Evolutionary conservation across 345 rosid species (phyloP).

Genomic region (Corchorus capsularis): DNA sequence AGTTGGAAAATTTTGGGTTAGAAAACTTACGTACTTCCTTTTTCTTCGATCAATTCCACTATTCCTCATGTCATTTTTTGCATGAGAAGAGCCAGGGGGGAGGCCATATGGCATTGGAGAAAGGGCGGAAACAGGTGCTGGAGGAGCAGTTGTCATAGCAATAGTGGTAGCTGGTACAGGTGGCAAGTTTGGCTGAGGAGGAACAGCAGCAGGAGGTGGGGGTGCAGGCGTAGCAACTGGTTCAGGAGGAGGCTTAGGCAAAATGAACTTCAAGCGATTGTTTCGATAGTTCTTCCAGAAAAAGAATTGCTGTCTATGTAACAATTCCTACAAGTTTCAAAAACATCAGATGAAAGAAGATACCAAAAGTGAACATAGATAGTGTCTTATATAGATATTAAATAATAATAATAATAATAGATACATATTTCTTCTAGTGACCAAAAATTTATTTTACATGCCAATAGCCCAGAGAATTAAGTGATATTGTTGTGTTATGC

Average conservation of each 20-base stretch:
- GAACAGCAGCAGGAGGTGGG: conserved; percentile 31
- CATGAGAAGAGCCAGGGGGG: conserved; percentile 51
- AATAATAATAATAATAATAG: background rate
- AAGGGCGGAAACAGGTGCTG: conserved; percentile 59
- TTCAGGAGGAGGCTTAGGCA: conserved; percentile 94
- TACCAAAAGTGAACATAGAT: conserved; percentile 8
- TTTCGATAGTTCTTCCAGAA: conserved; percentile 98
- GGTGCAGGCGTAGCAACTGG: conserved; percentile 52
- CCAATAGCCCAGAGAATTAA: background rate
- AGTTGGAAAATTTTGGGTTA: background rate
- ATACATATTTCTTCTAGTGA: background rate
- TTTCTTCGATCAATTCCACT: conserved; percentile 75
- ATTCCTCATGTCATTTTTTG: conserved; percentile 71
- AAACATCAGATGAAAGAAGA: background rate
- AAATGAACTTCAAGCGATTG: conserved; percentile 88
- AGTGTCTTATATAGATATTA: conserved; percentile 1
- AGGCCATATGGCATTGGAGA: conserved; percentile 90
- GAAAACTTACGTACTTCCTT: conserved; percentile 62
- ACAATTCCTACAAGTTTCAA: conserved; percentile 66
- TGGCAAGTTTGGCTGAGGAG: conserved; percentile 47
- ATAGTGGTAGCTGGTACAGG: conserved; percentile 46
- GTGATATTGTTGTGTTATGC: background rate
- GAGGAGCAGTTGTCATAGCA: conserved; percentile 52
- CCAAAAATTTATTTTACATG: background rate
- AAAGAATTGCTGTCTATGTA: conserved; percentile 95